Evolutionary conservation across 768 basidiomycete species (phyloP), one percentile per base, ranked within the genome.

Genomic region (Cyclocybe cylindracea): DNA sequence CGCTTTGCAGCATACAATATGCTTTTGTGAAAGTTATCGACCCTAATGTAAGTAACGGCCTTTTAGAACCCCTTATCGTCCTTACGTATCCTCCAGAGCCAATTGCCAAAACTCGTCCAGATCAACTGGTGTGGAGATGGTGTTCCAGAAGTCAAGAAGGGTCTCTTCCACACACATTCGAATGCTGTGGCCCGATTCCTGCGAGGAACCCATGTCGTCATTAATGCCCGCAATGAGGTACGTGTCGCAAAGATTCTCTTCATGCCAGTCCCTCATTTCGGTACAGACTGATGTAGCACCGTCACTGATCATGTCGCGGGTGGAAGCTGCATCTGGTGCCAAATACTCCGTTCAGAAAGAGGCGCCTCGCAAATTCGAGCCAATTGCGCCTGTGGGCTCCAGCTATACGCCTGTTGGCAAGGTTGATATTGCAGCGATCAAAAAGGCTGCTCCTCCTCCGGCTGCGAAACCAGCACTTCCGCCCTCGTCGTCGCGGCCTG

Each of bases 71-170:
- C 4, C 36, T 14, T 47, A 47, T 46, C n/a, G 34, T 44, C 41
- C 45, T 50, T 35, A 32, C 38, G n/a, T 53, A 48, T 11, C 10
- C 49, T 47, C 2, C 60, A 96, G 89, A 91, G 82, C 63, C 77
- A 87, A 54, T 79, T 98, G 2, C 78, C 87, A 40, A 98, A 97
- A 73, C 92, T 95, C 55, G 93, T 98, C 11, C 91, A 96, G 64
- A 88, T 98, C 69, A 92, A 94, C 62, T 97, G 96, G 95, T 94
- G 93, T 60, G 96, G 96, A 39, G 95, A 96, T 63, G 96, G 96
- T 51, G 96, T 98, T 1, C 96, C 96, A 10, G 92, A 86, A 66
- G 77, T 78, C 14, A 88, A 91, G 70, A 98, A 98, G 67, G 96
- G 96, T 7, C 77, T 97, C 18, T 96, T 96, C 74, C 87, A 92